Evolutionary conservation across 2,329 filamentous ascomycete species (phyloP).

Genomic region (Talaromyces albobiverticillius): DNA sequence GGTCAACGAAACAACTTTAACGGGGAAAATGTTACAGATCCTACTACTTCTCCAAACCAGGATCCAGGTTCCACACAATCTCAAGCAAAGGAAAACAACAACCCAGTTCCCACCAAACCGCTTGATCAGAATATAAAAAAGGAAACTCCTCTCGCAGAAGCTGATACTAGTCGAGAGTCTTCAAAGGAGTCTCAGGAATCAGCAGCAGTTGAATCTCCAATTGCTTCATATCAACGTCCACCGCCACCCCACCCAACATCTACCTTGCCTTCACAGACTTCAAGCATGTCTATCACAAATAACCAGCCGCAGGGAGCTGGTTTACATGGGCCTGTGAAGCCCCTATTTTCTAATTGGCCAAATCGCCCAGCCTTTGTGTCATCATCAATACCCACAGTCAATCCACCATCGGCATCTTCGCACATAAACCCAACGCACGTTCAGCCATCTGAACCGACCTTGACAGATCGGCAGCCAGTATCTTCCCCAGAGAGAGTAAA

Average conservation of each 20-base stretch:
- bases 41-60: slow-evolving; percentile 2
- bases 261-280: background rate
- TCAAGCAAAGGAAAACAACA: background rate
- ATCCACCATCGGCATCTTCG: background rate
- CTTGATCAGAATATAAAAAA: background rate
- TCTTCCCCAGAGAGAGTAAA: background rate
- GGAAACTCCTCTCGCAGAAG: background rate
- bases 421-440: background rate
- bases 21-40: slow-evolving; percentile 7
- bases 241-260: background rate
- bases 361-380: slow-evolving; percentile 11
- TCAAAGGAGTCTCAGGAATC: background rate
- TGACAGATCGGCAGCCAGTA: background rate
- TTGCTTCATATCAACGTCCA: background rate
- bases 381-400: background rate
- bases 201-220: background rate
- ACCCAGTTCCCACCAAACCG: background rate
- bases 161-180: background rate
- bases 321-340: background rate
- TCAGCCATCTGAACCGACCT: background rate
- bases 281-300: background rate
- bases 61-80: background rate
- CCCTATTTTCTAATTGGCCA: slow-evolving; percentile 14
- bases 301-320: background rate
- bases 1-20: slow-evolving; percentile 18